Conservation (phyloP, 345 rosid species). For the Camelina neglecta region DNA sequence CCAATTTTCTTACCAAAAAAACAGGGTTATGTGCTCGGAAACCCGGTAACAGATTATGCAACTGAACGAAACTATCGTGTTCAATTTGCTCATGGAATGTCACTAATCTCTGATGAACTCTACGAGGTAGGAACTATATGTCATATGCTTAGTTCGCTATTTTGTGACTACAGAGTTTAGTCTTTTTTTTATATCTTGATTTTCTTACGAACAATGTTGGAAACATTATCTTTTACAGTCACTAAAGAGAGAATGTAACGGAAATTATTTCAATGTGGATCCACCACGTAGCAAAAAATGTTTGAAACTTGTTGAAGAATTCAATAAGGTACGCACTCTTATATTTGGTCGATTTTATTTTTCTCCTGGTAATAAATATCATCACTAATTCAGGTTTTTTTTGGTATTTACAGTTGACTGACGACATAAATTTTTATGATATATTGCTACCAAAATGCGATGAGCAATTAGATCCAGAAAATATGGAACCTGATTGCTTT, state of each 20-base stretch:
- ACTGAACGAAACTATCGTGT: slow-evolving; percentile 46
- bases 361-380: too few species aligned
- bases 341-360: background rate
- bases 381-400: background rate
- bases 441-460: slow-evolving; percentile 7
- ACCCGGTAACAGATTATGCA: slow-evolving; percentile 42
- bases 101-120: slow-evolving; percentile 54
- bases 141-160: background rate
- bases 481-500: slow-evolving; percentile 4
- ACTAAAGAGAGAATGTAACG: slow-evolving; percentile 14
- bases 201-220: too few species aligned
- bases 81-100: slow-evolving; percentile 50
- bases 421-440: background rate
- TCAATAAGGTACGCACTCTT: slow-evolving; percentile 3
- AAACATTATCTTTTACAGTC: slow-evolving; percentile 5
- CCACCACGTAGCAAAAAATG: slow-evolving; percentile 15
- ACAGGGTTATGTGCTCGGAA: slow-evolving; percentile 62
- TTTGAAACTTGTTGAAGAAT: slow-evolving; percentile 8
- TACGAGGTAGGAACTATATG: slow-evolving; percentile 49
- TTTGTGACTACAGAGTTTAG: background rate
- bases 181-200: too few species aligned
- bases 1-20: background rate
- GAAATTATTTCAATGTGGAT: slow-evolving; percentile 4
- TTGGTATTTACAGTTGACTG: background rate
- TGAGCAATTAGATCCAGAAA: background rate